Evolutionary conservation across 225 moss, liverwort and hornwort species (phyloP).

Genomic region (Pleurozium schreberi): DNA sequence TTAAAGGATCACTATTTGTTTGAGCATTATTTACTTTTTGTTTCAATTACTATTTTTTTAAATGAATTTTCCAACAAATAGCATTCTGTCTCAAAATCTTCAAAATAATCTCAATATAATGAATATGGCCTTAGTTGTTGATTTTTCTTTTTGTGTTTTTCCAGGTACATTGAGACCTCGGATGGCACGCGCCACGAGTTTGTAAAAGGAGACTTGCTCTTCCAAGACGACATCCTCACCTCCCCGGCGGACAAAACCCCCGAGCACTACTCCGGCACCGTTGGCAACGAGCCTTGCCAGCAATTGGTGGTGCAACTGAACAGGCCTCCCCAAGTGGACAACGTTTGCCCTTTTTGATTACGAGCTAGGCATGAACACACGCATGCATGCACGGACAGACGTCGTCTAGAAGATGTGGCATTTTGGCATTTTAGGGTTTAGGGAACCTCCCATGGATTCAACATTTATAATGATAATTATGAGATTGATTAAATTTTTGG

Average conservation of each 20-base stretch:
- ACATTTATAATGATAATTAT: too few species aligned
- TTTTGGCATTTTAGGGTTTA: background rate
- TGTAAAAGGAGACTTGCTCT: slow-evolving; percentile 15
- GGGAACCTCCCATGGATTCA: background rate
- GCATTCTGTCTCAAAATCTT: too few species aligned
- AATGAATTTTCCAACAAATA: too few species aligned
- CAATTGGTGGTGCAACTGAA: slow-evolving; percentile 12
- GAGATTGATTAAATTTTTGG: background rate
- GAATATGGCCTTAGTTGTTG: too few species aligned
- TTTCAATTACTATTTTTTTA: too few species aligned
- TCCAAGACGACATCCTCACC: slow-evolving; percentile 10
- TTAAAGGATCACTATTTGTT: too few species aligned
- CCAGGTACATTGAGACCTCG: slow-evolving; percentile 24
- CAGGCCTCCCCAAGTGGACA: slow-evolving; percentile 16
- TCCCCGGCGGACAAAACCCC: slow-evolving; percentile 26
- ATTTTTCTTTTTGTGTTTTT: background rate
- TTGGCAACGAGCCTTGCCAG: slow-evolving; percentile 16
- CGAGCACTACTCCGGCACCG: slow-evolving; percentile 15
- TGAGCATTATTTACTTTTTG: too few species aligned
- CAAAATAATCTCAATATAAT: too few species aligned
- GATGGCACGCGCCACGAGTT: slow-evolving; percentile 20
- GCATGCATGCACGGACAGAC: too few species aligned
- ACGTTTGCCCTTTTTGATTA: slow-evolving; percentile 11
- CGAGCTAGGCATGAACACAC: too few species aligned
- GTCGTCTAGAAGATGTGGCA: background rate